Evolutionary conservation across 345 rosid genomes (phyloP), one percentile per base, ranked within the genome.

Genomic region (Triadica sebifera): DNA sequence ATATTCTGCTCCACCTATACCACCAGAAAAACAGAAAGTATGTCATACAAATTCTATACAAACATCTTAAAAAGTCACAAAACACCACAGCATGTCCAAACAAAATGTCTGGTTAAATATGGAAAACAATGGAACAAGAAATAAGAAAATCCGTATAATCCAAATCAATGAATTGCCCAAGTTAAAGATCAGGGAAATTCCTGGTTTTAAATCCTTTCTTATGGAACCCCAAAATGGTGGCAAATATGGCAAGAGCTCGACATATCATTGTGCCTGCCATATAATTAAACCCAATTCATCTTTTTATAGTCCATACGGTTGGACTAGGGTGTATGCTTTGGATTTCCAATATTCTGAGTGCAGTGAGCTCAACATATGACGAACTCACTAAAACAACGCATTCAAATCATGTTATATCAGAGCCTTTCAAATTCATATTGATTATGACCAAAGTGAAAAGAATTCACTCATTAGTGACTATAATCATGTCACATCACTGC

Each of bases 1-100:
- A 89, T 64, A 61, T 95, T 91, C 81, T 81, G 76, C 84, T 93
- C 97, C 71, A 91, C 94, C 98, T 93, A 71, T 29, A 71, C 41
- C 55, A 69, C 12, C 74, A 38, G 20, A 65, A 65, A 72, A 73
- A 37, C 59, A 9, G 5, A 59, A 58, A 52, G 50, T 8, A 11
- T 2, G 38, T 15, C 24, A 59, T 12, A 57, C n/a, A 50, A 7
- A 37, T 41, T 20, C 12, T 25, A 45, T 17, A 6, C 55, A 55
- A 20, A 43, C 20, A 25, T 61, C 52, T 38, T 51, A 63, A 73
- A 24, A 8, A 55, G 13, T 16, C n/a, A 37, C 5, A 69, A 29
- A 49, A 43, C 71, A 74, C 20, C 29, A 41, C 53, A 10, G 41
- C 20, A n/a, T 22, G 63, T 24, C 70, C 9, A 17, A 19, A 3